Percentiles rank a stretch among this genome's conserved stretches.
These are phyloP conservation scores for Thuja plicata DNA, from an alignment of 83 land plant species.

Conservation along the genomic window DNA sequence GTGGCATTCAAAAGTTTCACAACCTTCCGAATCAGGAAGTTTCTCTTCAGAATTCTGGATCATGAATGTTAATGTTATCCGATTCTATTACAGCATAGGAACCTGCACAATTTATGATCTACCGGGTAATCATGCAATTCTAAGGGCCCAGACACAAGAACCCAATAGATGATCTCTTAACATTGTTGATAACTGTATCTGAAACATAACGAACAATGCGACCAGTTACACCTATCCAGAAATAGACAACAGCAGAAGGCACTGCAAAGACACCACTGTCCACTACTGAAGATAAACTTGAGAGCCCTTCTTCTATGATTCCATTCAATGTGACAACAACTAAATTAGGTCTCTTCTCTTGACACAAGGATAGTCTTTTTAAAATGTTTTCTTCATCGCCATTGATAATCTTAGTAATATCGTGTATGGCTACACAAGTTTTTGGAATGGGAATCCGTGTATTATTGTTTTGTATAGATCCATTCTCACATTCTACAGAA, in stretches of 20 bases:
- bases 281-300: conserved; percentile 11
- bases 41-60: neutral
- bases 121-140: neutral
- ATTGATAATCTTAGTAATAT: neutral
- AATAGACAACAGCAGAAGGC: conserved; percentile 10
- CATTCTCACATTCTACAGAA: neutral
- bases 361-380: neutral
- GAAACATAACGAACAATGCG: conserved; percentile 12
- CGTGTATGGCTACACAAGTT: neutral
- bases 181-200: neutral
- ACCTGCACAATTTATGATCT: neutral
- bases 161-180: neutral
- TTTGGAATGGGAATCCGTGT: neutral
- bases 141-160: neutral
- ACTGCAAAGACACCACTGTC: conserved; percentile 2
- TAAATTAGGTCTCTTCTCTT: conserved; percentile 7
- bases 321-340: conserved; percentile 4
- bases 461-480: conserved; percentile 3
- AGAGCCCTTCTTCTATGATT: neutral
- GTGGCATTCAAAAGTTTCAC: neutral
- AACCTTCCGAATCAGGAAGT: neutral
- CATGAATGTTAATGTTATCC: neutral
- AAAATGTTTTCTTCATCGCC: neutral
- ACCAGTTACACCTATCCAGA: conserved; percentile 2
- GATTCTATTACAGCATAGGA: neutral